These are phyloP conservation scores for Fagopyrum homotropicum DNA, from an alignment of 148 eudicot species.

Conservation along the genomic window DNA sequence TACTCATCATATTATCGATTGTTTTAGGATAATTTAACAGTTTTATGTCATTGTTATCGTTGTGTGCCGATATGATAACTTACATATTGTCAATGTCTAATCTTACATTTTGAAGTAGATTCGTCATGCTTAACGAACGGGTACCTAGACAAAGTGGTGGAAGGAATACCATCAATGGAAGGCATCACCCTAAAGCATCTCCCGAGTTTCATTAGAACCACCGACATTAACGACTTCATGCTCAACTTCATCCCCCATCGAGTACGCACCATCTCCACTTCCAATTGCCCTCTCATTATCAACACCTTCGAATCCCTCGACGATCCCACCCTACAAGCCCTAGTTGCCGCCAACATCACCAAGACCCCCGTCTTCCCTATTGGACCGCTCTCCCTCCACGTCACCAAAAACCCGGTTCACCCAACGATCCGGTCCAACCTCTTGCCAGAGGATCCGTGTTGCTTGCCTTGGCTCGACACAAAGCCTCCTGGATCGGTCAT, in stretches of 20 bases:
- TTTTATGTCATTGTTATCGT: too few species aligned
- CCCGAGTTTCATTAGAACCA: conserved; percentile 29
- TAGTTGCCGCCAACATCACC: conserved; percentile 10
- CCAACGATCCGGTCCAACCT: conserved; percentile 18
- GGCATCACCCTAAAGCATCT: conserved; percentile 28
- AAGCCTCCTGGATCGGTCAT: conserved; percentile 28
- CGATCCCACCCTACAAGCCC: conserved; percentile 15
- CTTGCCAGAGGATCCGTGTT: conserved; percentile 27
- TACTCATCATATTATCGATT: too few species aligned
- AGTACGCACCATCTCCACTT: not conserved
- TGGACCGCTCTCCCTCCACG: conserved; percentile 24
- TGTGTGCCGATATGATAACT: too few species aligned
- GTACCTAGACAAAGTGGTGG: conserved; percentile 21
- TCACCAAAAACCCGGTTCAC: not conserved
- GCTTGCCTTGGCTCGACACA: conserved; percentile 32
- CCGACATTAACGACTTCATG: conserved; percentile 17
- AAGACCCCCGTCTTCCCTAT: conserved; percentile 22
- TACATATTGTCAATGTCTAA: too few species aligned
- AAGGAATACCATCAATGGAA: conserved; percentile 33
- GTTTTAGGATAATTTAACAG: too few species aligned
- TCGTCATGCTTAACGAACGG: conserved; percentile 20
- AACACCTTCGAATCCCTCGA: conserved; percentile 33
- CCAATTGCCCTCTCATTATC: conserved; percentile 22
- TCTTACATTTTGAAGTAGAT: conserved; percentile 13
- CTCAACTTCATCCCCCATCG: conserved; percentile 9